A percentile compares a stretch with the other conserved stretches of the same genome.
Evolutionary conservation across 179 eudicot species (phyloP).

Genomic region (Drosera spatulata): DNA sequence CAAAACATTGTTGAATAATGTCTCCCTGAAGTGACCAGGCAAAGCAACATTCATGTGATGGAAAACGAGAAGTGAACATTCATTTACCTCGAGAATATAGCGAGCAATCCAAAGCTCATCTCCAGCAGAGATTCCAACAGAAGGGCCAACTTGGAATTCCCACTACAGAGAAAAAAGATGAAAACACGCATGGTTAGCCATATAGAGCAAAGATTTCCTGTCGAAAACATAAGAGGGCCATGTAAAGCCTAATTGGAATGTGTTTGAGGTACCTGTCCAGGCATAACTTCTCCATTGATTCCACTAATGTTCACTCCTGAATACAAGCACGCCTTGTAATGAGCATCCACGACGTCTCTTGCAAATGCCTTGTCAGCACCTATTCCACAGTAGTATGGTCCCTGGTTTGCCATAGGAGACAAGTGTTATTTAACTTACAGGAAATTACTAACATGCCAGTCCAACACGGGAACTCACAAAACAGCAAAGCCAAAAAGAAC

Average conservation of each 20-base stretch:
- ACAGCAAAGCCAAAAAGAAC: no score
- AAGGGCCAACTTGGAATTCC: constrained; percentile 70
- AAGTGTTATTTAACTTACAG: no score
- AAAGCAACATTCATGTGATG: no score
- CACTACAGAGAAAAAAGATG: constrained; percentile 19
- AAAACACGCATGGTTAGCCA: background rate
- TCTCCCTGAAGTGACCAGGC: no score
- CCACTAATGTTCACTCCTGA: constrained; percentile 68
- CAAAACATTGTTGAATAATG: background rate
- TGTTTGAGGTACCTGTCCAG: constrained; percentile 44
- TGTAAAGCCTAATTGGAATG: no score
- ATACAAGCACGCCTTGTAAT: constrained; percentile 67
- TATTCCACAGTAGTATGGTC: constrained; percentile 70
- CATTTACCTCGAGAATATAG: constrained; percentile 54
- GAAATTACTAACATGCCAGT: no score
- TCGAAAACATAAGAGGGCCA: no score
- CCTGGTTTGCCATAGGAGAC: constrained; percentile 19
- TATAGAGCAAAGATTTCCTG: background rate
- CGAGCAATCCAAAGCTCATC: constrained; percentile 69
- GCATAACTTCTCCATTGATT: constrained; percentile 80
- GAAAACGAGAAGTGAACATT: no score
- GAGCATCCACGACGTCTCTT: constrained; percentile 57
- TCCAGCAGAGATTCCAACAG: constrained; percentile 51
- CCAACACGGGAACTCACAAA: no score
- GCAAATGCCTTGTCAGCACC: constrained; percentile 71